Percentiles rank a stretch among this genome's conserved stretches.
Evolutionary conservation across 495 filamentous ascomycete species (phyloP).

Genomic region (Penicillium malachiteum): DNA sequence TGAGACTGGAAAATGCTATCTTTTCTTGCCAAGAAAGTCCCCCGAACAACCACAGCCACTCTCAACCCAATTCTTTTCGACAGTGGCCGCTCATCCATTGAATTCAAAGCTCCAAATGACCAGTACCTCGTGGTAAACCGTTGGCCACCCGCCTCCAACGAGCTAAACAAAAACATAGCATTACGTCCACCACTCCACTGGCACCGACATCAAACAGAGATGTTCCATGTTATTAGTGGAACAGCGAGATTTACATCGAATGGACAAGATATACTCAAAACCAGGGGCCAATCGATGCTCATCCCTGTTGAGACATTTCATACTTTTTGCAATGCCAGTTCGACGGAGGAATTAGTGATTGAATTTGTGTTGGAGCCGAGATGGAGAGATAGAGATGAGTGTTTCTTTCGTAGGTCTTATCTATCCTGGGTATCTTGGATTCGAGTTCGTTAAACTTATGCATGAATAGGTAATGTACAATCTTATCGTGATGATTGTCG

Average conservation of each 20-base stretch:
- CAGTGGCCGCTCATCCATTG: slow-evolving; percentile 9
- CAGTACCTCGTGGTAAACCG: slow-evolving; percentile 16
- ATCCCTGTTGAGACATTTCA: slow-evolving; percentile 9
- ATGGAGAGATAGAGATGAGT: slow-evolving; percentile 8
- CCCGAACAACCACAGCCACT: slow-evolving; percentile 5
- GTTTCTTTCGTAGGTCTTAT: slow-evolving; percentile 10
- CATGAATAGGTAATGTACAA: slow-evolving; percentile 13
- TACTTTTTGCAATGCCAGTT: slow-evolving; percentile 14
- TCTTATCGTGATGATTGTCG: slow-evolving; percentile 19
- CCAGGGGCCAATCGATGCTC: slow-evolving; percentile 2
- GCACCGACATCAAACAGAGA: slow-evolving; percentile 13
- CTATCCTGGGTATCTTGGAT: neutral
- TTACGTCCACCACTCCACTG: slow-evolving; percentile 14
- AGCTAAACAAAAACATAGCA: slow-evolving; percentile 8
- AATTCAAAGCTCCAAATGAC: slow-evolving; percentile 13
- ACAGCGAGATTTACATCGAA: slow-evolving; percentile 6
- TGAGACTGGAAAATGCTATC: slow-evolving; percentile 2
- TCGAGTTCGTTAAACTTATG: neutral
- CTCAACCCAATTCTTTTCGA: slow-evolving; percentile 12
- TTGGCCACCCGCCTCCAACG: slow-evolving; percentile 13
- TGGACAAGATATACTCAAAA: slow-evolving; percentile 6
- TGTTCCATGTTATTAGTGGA: slow-evolving; percentile 12
- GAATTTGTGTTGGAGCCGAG: slow-evolving; percentile 13
- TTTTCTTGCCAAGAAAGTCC: slow-evolving; percentile 7
- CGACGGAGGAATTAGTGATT: slow-evolving; percentile 4